Percentiles rank a stretch among this genome's conserved stretches.
These are phyloP conservation scores for Cupressus sempervirens DNA, from an alignment of 75 land plant genomes.

Conservation along the genomic window DNA sequence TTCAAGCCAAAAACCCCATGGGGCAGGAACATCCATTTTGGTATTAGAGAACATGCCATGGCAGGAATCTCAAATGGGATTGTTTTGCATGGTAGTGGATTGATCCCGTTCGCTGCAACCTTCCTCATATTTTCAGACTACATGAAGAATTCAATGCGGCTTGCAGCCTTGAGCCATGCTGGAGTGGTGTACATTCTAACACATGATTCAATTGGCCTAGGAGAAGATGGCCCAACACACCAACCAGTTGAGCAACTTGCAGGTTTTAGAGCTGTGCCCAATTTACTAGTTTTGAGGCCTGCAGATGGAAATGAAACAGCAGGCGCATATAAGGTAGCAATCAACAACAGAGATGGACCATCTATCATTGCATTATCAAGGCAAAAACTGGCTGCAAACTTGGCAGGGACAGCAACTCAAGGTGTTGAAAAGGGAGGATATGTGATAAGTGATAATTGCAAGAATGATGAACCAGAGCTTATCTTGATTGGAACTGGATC, in stretches of 20 bases:
- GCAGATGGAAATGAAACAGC: slow-evolving; percentile 84
- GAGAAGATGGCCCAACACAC: slow-evolving; percentile 95
- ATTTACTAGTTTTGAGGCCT: slow-evolving; percentile 67
- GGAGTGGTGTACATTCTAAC: slow-evolving; percentile 76
- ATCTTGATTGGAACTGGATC: slow-evolving; percentile 83
- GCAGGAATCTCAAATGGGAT: slow-evolving; percentile 91
- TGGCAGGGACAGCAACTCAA: slow-evolving; percentile 63
- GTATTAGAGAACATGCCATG: slow-evolving; percentile 90
- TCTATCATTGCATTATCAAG: slow-evolving; percentile 69
- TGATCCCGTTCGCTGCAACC: slow-evolving; percentile 82
- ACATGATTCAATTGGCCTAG: slow-evolving; percentile 89
- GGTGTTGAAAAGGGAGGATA: slow-evolving; percentile 82
- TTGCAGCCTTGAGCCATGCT: slow-evolving; percentile 70
- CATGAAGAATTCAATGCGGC: slow-evolving; percentile 85
- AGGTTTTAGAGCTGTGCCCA: slow-evolving; percentile 77
- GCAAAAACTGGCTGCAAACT: slow-evolving; percentile 67
- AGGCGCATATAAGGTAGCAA: slow-evolving; percentile 71
- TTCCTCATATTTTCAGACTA: slow-evolving; percentile 88
- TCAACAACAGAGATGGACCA: slow-evolving; percentile 49
- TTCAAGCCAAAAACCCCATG: slow-evolving; percentile 51
- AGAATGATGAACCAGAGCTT: slow-evolving; percentile 56
- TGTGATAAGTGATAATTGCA: slow-evolving; percentile 71
- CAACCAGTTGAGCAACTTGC: slow-evolving; percentile 85
- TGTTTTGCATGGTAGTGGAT: slow-evolving; percentile 70
- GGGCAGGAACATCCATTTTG: slow-evolving; percentile 80